Conservation (phyloP, 2,329 filamentous ascomycete genomes). For the Penicillium sp. region DNA sequence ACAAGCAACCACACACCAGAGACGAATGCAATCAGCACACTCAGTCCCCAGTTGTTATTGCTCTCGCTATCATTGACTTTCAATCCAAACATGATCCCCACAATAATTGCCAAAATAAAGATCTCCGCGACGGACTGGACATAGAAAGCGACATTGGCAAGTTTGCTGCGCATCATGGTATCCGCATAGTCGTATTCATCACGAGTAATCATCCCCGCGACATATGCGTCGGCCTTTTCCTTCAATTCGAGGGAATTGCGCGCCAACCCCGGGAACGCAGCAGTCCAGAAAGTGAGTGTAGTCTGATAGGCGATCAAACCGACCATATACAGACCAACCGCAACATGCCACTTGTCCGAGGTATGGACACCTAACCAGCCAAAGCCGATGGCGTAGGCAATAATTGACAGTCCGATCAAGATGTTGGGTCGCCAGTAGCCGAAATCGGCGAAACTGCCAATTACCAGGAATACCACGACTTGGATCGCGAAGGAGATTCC, state of each 20-base stretch:
- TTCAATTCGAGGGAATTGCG: conserved; percentile 55
- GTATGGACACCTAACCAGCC: conserved; percentile 67
- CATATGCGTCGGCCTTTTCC: conserved; percentile 51
- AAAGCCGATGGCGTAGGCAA: conserved; percentile 65
- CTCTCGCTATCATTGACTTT: conserved; percentile 58
- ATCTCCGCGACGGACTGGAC: conserved; percentile 64
- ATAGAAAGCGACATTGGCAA: conserved; percentile 65
- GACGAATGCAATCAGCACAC: conserved; percentile 64
- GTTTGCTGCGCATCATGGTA: conserved; percentile 62
- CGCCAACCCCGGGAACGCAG: conserved; percentile 60
- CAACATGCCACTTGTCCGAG: conserved; percentile 59
- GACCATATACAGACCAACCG: conserved; percentile 64
- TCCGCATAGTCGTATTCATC: conserved; percentile 62
- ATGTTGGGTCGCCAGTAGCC: conserved; percentile 64
- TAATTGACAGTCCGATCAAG: conserved; percentile 59
- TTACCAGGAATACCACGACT: conserved; percentile 51
- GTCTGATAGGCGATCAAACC: conserved; percentile 67
- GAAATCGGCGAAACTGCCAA: conserved; percentile 59
- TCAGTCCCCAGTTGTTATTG: conserved; percentile 67
- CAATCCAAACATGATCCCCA: conserved; percentile 63
- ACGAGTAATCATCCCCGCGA: conserved; percentile 54
- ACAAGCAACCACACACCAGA: conserved; percentile 64
- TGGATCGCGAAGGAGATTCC: conserved; percentile 69
- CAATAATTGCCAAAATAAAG: conserved; percentile 62
- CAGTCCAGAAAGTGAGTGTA: conserved; percentile 68